Conservation (phyloP, 108 stramenopile species). For the Epithemia pelagica region DNA sequence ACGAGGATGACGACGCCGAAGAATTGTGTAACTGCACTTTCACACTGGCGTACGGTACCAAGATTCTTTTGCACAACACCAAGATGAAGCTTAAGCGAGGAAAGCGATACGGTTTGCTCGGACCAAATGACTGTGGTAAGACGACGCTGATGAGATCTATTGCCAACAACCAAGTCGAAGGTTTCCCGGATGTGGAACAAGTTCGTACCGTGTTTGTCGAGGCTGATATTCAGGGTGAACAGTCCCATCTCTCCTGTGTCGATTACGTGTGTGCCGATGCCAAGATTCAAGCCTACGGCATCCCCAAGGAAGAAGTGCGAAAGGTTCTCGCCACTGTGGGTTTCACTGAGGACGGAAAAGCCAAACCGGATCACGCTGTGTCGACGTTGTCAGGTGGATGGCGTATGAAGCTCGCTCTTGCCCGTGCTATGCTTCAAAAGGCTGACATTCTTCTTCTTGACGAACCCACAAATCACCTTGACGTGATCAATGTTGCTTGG, state of each 20-base stretch:
- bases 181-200: constrained; percentile 93
- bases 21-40: constrained; percentile 99
- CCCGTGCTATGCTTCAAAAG: constrained; percentile 97
- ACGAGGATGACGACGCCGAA: constrained; percentile 97
- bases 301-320: constrained; percentile 74
- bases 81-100: constrained; percentile 97
- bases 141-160: constrained; percentile 99
- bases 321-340: constrained; percentile 92
- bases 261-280: constrained; percentile 92
- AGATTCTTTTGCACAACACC: constrained; percentile 99
- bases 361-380: constrained; percentile 95
- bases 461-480: constrained; percentile 99
- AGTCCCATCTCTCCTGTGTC: constrained; percentile 93
- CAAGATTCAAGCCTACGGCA: constrained; percentile 78
- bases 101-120: constrained; percentile 96
- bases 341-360: constrained; percentile 93
- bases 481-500: constrained; percentile 99
- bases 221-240: constrained; percentile 98
- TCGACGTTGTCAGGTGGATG: constrained; percentile 97
- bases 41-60: constrained; percentile 99
- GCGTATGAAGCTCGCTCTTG: constrained; percentile 99
- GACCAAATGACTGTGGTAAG: constrained; percentile 98
- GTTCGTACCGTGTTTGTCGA: constrained; percentile 99
- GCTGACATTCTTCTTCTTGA: constrained; percentile 97
- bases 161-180: constrained; percentile 98